These are phyloP conservation scores for Spinellus fusiger DNA, from an alignment of 192 early-diverging fungal species.

Conservation along the genomic window DNA sequence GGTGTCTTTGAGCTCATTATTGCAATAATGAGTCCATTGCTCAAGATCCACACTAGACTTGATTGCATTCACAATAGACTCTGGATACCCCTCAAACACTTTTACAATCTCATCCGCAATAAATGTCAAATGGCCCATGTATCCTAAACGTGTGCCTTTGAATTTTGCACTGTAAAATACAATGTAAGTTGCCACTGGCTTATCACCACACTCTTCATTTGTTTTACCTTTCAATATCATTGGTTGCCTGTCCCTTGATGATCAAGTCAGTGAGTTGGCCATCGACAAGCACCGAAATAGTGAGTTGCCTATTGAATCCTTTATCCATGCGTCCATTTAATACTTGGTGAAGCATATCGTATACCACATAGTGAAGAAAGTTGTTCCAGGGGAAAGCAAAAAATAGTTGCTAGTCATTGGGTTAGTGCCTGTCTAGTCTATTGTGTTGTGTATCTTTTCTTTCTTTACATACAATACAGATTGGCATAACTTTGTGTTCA, in stretches of 20 bases:
- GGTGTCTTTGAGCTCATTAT: constrained; percentile 7
- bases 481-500: constrained; percentile 56
- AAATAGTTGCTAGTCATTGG: constrained; percentile 63
- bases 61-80: constrained; percentile 27
- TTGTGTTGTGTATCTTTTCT: background rate
- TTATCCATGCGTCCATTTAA: constrained; percentile 84
- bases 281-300: constrained; percentile 72
- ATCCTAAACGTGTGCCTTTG: constrained; percentile 88
- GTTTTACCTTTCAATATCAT: constrained; percentile 75
- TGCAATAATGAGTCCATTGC: constrained; percentile 50
- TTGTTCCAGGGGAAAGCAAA: constrained; percentile 97
- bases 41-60: constrained; percentile 41
- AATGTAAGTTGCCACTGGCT: background rate
- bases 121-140: constrained; percentile 97
- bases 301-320: constrained; percentile 51
- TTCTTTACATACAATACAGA: constrained; percentile 39
- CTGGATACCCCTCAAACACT: constrained; percentile 65
- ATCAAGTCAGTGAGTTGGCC: constrained; percentile 82
- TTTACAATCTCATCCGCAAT: constrained; percentile 94
- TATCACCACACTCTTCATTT: background rate
- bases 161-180: constrained; percentile 55
- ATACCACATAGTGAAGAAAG: constrained; percentile 97
- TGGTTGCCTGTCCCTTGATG: constrained; percentile 72
- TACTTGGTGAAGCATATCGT: constrained; percentile 98
- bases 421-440: background rate